phyloP scores from a whole-genome alignment of 306 rosid genomes.

The Cucumis melo region DNA sequence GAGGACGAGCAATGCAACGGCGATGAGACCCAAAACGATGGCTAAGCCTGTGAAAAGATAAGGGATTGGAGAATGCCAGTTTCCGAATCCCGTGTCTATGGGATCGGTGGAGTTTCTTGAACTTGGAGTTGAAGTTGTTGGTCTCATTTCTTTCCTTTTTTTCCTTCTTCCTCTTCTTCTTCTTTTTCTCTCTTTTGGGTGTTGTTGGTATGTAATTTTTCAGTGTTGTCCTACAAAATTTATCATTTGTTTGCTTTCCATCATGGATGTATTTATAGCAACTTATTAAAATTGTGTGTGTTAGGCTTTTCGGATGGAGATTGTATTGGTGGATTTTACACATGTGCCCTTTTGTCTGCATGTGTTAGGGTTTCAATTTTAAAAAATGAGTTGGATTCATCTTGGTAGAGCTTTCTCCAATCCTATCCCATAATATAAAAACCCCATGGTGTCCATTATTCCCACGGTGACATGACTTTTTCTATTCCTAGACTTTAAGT shows the following conservation, averaged over 20 bases:
- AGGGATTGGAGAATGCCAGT: constrained; percentile 52
- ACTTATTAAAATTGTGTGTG: background rate
- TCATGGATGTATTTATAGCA: background rate
- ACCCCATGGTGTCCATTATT: too few relatives aligned
- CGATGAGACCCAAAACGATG: constrained; percentile 31
- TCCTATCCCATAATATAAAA: too few relatives aligned
- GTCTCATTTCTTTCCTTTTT: background rate
- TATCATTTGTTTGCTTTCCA: background rate
- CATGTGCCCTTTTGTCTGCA: background rate
- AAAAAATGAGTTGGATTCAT: too few relatives aligned
- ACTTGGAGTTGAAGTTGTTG: background rate
- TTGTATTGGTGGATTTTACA: background rate
- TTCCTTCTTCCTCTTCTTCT: background rate
- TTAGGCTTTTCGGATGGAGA: background rate
- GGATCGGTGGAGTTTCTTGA: constrained; percentile 15
- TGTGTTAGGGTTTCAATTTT: too few relatives aligned
- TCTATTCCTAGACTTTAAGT: too few relatives aligned
- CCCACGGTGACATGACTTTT: too few relatives aligned
- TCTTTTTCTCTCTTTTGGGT: background rate
- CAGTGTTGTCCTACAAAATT: background rate
- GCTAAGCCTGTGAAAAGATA: constrained; percentile 54
- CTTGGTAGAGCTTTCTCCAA: too few relatives aligned
- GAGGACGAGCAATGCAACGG: constrained; percentile 32
- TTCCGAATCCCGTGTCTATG: constrained; percentile 14
- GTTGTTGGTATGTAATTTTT: background rate